A percentile compares a stretch with the other conserved stretches of the same genome.
These are phyloP conservation scores for Ustilago shanxiensis DNA, from an alignment of 1,284 basidiomycete species.

Conservation along the genomic window DNA sequence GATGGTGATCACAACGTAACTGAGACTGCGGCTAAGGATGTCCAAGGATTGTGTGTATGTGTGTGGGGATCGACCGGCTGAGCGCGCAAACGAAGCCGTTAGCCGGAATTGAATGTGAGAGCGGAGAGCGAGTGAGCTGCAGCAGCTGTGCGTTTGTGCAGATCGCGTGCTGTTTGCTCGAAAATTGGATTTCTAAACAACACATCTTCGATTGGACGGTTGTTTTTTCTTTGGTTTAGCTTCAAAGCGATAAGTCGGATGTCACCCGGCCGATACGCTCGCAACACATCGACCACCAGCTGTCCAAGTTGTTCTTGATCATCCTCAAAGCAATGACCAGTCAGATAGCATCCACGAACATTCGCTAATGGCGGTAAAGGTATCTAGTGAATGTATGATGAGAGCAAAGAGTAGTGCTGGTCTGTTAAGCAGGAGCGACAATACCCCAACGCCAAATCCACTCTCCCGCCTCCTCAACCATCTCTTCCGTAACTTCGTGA, in stretches of 20 bases:
- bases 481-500: constrained; percentile 60
- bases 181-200: constrained; percentile 49
- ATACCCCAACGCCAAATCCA: constrained; percentile 62
- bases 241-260: no score
- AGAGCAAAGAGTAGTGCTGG: no score
- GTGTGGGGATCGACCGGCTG: constrained; percentile 36
- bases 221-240: neutral
- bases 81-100: constrained; percentile 23
- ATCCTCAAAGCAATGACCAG: no score
- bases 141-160: no score
- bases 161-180: constrained; percentile 4
- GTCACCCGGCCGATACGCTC: neutral
- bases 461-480: constrained; percentile 63
- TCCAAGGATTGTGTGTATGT: neutral
- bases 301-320: neutral
- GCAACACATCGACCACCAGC: neutral
- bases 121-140: neutral
- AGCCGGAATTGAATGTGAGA: constrained; percentile 40
- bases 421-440: constrained; percentile 19
- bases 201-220: constrained; percentile 24
- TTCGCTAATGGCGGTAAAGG: neutral
- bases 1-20: neutral
- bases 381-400: neutral
- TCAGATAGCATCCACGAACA: no score
- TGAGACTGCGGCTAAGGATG: neutral